Conservation (phyloP, 495 filamentous ascomycete genomes). For the Penicillium riverlandense region DNA sequence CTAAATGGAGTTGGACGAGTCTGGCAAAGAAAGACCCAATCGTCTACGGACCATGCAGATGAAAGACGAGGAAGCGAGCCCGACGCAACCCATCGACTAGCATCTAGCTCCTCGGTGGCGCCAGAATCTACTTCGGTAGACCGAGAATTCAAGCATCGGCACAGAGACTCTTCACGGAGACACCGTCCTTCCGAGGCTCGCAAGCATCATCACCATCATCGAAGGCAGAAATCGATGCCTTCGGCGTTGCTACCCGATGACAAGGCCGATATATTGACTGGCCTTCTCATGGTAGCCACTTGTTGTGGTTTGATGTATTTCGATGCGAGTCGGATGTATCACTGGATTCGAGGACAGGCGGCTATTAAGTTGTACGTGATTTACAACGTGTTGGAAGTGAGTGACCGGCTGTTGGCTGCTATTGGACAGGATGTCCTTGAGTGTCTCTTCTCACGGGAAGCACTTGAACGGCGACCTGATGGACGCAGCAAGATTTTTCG, state of each 20-base stretch:
- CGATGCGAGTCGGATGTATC: constrained; percentile 97
- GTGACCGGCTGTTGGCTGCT: constrained; percentile 80
- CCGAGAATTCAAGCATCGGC: constrained; percentile 14
- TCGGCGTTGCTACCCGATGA: constrained; percentile 78
- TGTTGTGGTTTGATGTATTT: constrained; percentile 83
- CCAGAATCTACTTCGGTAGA: constrained; percentile 4
- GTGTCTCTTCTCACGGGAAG: constrained; percentile 88
- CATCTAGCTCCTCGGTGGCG: constrained; percentile 6
- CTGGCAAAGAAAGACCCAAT: constrained; percentile 54
- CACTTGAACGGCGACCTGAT: constrained; percentile 76
- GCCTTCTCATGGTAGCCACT: constrained; percentile 74
- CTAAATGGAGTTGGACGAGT: constrained; percentile 68
- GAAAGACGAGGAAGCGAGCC: constrained; percentile 17
- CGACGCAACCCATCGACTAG: constrained; percentile 16
- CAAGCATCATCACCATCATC: constrained; percentile 61
- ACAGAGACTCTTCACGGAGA: constrained; percentile 17
- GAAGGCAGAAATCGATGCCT: constrained; percentile 72
- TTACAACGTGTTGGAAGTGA: constrained; percentile 89
- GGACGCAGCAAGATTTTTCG: constrained; percentile 89
- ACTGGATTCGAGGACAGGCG: constrained; percentile 91
- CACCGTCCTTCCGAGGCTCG: constrained; percentile 25
- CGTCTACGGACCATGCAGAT: constrained; percentile 11
- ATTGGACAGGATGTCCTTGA: constrained; percentile 95
- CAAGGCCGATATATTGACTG: constrained; percentile 92
- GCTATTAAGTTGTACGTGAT: constrained; percentile 98